Evolutionary conservation across 2,329 filamentous ascomycete species (phyloP).

Genomic region (Alternaria triticimaculans): DNA sequence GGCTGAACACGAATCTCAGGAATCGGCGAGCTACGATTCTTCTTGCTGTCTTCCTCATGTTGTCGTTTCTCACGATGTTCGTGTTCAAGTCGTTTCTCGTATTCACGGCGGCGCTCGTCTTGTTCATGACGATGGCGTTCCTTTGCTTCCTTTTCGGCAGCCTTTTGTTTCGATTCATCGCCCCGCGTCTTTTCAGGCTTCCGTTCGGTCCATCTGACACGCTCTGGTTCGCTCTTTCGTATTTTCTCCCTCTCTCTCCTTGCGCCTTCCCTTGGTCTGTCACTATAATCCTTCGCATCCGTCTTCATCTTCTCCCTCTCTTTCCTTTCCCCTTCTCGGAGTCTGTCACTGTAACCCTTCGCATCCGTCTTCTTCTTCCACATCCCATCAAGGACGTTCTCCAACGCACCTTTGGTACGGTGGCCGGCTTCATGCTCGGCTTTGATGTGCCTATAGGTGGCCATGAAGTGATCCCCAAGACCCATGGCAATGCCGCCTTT

Average conservation of each 20-base stretch:
- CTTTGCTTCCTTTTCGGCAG: background rate
- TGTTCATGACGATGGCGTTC: background rate
- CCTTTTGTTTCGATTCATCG: background rate
- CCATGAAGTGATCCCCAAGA: slow-evolving; percentile 22
- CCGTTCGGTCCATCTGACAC: background rate
- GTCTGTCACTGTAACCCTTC: background rate
- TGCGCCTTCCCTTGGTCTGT: background rate
- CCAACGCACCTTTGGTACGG: slow-evolving; percentile 16
- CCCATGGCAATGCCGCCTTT: slow-evolving; percentile 25
- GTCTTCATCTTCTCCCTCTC: background rate
- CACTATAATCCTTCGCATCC: background rate
- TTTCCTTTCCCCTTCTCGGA: background rate
- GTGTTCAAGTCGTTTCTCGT: background rate
- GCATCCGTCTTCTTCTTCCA: slow-evolving; percentile 8
- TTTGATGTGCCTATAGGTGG: slow-evolving; percentile 31
- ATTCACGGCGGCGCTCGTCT: background rate
- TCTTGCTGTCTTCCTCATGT: background rate
- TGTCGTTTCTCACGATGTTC: background rate
- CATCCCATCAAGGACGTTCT: slow-evolving; percentile 18
- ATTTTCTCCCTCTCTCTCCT: background rate
- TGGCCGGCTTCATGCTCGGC: slow-evolving; percentile 26
- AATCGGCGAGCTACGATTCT: background rate
- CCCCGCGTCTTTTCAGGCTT: background rate
- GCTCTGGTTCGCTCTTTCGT: background rate
- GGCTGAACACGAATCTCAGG: background rate